These are phyloP conservation scores for Dacryopinax primogenitus DNA, from an alignment of 768 basidiomycete genomes.

Conservation along the genomic window DNA sequence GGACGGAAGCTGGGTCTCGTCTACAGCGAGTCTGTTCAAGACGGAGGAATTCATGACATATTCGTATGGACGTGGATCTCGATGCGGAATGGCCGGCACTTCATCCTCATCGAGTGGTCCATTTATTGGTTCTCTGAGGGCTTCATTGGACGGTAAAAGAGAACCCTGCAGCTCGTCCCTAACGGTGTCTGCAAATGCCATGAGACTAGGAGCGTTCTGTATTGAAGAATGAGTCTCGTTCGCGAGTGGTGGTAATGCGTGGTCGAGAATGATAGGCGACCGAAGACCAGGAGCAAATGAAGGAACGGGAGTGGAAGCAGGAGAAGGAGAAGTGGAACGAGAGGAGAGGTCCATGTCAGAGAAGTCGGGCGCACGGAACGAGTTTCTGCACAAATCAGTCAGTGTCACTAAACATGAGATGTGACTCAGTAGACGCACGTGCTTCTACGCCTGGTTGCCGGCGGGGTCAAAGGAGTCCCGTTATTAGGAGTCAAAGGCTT, in stretches of 20 bases:
- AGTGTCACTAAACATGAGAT: not conserved
- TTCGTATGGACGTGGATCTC: not conserved
- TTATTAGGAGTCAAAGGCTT: not conserved
- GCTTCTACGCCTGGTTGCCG: not conserved
- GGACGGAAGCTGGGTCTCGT: not conserved
- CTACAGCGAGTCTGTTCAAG: not conserved
- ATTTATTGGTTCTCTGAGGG: too few relatives aligned
- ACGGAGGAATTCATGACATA: not conserved
- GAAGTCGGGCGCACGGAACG: constrained; percentile 2
- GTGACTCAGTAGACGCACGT: not conserved
- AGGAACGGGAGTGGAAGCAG: not conserved
- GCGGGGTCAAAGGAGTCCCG: not conserved
- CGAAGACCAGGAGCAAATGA: not conserved
- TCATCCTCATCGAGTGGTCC: not conserved
- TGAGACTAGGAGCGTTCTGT: not conserved
- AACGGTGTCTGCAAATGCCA: not conserved
- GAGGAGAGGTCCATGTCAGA: constrained; percentile 7
- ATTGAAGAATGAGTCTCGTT: not conserved
- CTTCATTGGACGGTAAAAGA: too few relatives aligned
- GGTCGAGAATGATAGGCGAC: not conserved
- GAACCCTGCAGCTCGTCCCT: not conserved
- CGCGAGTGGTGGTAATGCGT: not conserved
- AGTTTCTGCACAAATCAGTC: not conserved
- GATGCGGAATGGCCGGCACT: not conserved
- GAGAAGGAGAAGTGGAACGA: not conserved